A percentile compares a stretch with the other conserved stretches of the same genome.
Evolutionary conservation across 257 asterid species (phyloP).

Genomic region (Penstemon newberryi): DNA sequence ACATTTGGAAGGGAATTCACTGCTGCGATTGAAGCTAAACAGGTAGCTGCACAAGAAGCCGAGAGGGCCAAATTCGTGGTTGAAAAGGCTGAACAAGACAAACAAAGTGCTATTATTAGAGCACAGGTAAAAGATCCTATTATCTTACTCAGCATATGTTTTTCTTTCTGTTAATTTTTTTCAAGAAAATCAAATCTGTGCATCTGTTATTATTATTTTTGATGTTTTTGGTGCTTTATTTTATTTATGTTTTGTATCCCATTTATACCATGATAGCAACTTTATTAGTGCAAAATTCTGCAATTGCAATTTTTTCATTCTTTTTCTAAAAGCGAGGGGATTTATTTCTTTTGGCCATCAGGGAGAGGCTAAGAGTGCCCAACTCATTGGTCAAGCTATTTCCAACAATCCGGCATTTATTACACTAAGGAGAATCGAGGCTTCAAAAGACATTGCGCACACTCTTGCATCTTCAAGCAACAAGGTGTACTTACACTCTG

Average conservation of each 20-base stretch:
- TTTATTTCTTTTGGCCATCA: slow-evolving; percentile 28
- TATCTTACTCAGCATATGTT: background rate
- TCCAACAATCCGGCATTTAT: slow-evolving; percentile 87
- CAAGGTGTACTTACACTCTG: slow-evolving; percentile 78
- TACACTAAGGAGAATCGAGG: slow-evolving; percentile 88
- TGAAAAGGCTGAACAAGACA: slow-evolving; percentile 95
- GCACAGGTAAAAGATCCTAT: slow-evolving; percentile 61
- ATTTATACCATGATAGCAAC: background rate
- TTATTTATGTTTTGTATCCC: background rate
- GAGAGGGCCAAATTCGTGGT: slow-evolving; percentile 95
- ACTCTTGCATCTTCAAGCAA: slow-evolving; percentile 62
- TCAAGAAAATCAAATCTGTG: background rate
- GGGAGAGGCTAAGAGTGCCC: slow-evolving; percentile 99
- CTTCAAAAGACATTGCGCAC: slow-evolving; percentile 78
- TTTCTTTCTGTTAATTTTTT: background rate
- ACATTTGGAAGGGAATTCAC: slow-evolving; percentile 89
- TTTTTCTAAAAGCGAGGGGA: background rate
- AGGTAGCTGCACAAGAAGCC: slow-evolving; percentile 95
- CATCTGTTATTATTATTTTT: background rate
- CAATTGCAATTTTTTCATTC: background rate
- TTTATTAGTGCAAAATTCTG: background rate
- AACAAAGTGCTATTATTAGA: slow-evolving; percentile 79
- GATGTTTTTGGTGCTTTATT: background rate
- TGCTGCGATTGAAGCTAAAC: slow-evolving; percentile 96
- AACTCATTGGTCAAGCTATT: slow-evolving; percentile 86